Conservation (phyloP, 805 yeast genomes). For the Yarrowia keelungensis region DNA sequence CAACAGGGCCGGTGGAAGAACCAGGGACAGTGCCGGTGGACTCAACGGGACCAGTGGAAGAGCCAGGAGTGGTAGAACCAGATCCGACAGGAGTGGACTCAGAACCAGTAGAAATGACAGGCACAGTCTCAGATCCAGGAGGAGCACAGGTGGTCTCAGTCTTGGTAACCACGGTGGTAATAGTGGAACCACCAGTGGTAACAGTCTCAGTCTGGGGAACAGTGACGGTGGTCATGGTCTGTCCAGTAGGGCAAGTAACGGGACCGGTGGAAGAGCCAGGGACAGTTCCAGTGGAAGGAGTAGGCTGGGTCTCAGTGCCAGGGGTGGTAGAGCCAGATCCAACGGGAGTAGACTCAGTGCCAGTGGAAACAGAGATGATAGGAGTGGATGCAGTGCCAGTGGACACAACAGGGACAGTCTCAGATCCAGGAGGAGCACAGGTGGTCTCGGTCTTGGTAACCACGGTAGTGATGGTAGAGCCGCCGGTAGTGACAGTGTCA, state of each 20-base stretch:
- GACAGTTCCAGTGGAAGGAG: neutral
- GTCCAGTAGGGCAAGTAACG: constrained; percentile 2
- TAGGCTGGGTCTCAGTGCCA: neutral
- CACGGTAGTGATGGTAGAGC: constrained; percentile 5
- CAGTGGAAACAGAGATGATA: neutral
- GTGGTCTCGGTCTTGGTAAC: constrained; percentile 22
- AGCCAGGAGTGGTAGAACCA: neutral
- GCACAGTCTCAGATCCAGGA: constrained; percentile 1
- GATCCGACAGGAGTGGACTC: neutral
- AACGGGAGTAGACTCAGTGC: neutral
- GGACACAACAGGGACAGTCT: neutral
- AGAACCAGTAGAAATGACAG: neutral
- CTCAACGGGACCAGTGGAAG: neutral
- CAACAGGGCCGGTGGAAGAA: neutral
- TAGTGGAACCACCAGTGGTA: neutral
- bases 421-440: constrained; percentile 5
- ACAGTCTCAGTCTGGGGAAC: neutral
- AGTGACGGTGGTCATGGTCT: neutral
- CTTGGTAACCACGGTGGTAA: constrained; percentile 1
- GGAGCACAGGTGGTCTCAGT: neutral
- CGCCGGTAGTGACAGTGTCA: constrained; percentile 1
- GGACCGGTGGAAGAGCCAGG: neutral
- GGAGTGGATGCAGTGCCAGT: neutral
- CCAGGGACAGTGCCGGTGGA: neutral
- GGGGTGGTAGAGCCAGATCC: neutral